These are phyloP conservation scores for Pichia sp. DNA, from an alignment of 1,139 yeast species.

Conservation along the genomic window DNA sequence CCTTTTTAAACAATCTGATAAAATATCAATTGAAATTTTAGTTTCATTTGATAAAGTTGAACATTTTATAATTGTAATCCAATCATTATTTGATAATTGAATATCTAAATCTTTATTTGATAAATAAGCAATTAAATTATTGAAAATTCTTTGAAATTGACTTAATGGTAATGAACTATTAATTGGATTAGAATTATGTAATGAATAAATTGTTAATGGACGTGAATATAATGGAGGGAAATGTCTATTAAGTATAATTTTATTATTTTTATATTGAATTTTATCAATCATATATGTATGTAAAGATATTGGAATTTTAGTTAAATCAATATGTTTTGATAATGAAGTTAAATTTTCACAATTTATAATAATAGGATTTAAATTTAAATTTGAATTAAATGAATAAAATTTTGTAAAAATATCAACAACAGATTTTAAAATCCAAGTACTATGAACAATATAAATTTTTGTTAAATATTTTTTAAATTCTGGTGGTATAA, in stretches of 20 bases:
- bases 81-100: constrained; percentile 20
- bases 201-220: constrained; percentile 26
- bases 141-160: constrained; percentile 33
- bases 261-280: constrained; percentile 19
- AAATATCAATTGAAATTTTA: constrained; percentile 32
- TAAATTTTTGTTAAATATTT: constrained; percentile 56
- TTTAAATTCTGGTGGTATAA: constrained; percentile 54
- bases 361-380: constrained; percentile 37
- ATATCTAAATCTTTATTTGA: constrained; percentile 23
- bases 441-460: constrained; percentile 89
- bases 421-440: constrained; percentile 73
- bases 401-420: constrained; percentile 54
- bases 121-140: constrained; percentile 28
- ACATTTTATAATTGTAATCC: constrained; percentile 34
- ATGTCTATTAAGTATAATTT: constrained; percentile 22
- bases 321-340: constrained; percentile 63
- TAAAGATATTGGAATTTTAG: constrained; percentile 68
- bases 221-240: constrained; percentile 22
- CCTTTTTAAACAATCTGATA: constrained; percentile 41
- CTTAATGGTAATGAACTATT: constrained; percentile 31
- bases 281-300: constrained; percentile 59
- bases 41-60: constrained; percentile 22
- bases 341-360: constrained; percentile 57
- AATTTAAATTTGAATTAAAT: constrained; percentile 22
- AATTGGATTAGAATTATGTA: neutral